Evolutionary conservation across 2,329 filamentous ascomycete genomes (phyloP).

Genomic region (Incumbomyces lentus): DNA sequence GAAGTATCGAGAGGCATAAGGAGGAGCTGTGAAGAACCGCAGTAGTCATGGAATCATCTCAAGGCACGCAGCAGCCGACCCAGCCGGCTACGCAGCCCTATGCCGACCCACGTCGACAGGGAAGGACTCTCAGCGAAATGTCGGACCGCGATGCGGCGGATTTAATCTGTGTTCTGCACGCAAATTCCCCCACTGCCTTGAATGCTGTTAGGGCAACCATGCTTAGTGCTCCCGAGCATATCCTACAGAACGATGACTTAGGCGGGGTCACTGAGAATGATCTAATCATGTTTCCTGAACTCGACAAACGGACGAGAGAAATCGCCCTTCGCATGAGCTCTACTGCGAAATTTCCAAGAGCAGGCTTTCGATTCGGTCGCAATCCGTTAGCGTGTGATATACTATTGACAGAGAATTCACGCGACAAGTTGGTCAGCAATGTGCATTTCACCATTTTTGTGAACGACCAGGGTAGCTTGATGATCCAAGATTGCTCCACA

Average conservation of each 20-base stretch:
- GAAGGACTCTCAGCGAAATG: slow-evolving; percentile 72
- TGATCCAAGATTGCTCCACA: slow-evolving; percentile 91
- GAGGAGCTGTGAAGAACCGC: no score
- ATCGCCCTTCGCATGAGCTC: slow-evolving; percentile 75
- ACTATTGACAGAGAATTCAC: slow-evolving; percentile 57
- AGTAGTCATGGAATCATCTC: slow-evolving; percentile 1
- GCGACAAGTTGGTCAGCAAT: slow-evolving; percentile 71
- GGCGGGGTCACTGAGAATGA: slow-evolving; percentile 33
- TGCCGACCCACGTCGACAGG: slow-evolving; percentile 68
- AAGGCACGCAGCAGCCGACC: slow-evolving; percentile 34
- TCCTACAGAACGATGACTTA: slow-evolving; percentile 43
- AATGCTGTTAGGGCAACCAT: slow-evolving; percentile 55
- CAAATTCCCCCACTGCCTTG: slow-evolving; percentile 62
- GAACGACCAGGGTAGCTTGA: slow-evolving; percentile 73
- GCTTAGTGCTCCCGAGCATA: slow-evolving; percentile 45
- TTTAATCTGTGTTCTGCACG: slow-evolving; percentile 80
- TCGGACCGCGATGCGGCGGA: slow-evolving; percentile 74
- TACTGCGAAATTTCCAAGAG: slow-evolving; percentile 52
- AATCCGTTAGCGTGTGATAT: slow-evolving; percentile 63
- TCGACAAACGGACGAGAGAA: slow-evolving; percentile 36
- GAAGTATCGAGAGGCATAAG: no score
- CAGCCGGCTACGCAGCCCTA: slow-evolving; percentile 65
- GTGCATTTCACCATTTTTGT: slow-evolving; percentile 91
- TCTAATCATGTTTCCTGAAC: slow-evolving; percentile 23
- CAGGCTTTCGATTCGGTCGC: slow-evolving; percentile 81